Conservation (phyloP, 441 rosid genomes). For the Manihot esculenta region DNA sequence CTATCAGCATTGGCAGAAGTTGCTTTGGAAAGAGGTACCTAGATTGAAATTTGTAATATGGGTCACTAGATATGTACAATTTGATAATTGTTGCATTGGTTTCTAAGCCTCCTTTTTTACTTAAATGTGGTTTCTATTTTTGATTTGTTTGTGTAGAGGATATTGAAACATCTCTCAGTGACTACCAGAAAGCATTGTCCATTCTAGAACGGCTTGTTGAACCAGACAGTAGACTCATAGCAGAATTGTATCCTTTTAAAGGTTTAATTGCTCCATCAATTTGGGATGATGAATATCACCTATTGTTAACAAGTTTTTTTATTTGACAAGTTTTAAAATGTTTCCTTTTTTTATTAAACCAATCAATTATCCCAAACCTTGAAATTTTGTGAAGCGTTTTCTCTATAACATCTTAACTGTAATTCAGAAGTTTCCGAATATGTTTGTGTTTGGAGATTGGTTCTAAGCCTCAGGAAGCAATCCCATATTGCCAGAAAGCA, state of each 20-base stretch:
- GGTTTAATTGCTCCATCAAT: constrained; percentile 5
- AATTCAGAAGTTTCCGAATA: constrained; percentile 74
- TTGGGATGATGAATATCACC: neutral
- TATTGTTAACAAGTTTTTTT: neutral
- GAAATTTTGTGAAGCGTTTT: neutral
- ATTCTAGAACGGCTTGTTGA: constrained; percentile 75
- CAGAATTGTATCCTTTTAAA: constrained; percentile 87
- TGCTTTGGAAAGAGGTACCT: constrained; percentile 82
- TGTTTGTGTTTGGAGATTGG: constrained; percentile 87
- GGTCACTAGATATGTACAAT: neutral
- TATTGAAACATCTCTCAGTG: constrained; percentile 81
- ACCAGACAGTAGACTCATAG: constrained; percentile 76
- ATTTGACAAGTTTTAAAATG: neutral
- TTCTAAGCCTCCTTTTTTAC: constrained; percentile 3
- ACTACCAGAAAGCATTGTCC: constrained; percentile 73
- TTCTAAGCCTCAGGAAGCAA: constrained; percentile 71
- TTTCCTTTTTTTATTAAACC: too few relatives aligned
- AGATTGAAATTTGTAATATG: neutral
- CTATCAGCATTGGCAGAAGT: constrained; percentile 79
- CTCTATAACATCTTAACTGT: constrained; percentile 40
- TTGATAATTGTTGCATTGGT: neutral
- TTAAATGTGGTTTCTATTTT: constrained; percentile 6
- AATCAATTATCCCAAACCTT: neutral
- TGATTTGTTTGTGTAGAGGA: constrained; percentile 59
- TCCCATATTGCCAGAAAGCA: constrained; percentile 77